Base-by-base conservation (phyloP, 495 filamentous ascomycete genomes). In the Xylaria castorea region DNA sequence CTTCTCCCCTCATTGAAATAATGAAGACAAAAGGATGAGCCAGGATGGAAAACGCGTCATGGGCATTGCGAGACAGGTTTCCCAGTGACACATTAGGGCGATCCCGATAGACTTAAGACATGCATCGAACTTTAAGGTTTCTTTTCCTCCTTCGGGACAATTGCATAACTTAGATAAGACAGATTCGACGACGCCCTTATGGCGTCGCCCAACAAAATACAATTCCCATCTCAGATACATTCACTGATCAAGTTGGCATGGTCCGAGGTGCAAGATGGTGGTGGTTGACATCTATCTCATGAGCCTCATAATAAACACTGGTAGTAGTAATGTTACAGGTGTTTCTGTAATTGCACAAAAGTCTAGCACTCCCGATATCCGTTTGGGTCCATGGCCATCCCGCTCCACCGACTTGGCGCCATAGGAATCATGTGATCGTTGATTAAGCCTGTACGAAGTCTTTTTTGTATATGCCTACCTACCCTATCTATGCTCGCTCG, bases 401-500 rank as follows among this genome's bases (percentile, higher is more conserved):
- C 7, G 12, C 9, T 55, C 51, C 25, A 55, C 30, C 25, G 25
- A 30, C 25, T 55, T 55, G 25, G 25, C 51, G 22, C 5, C 25
- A 3, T 30, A 55, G 25, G 22, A 27, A 55, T 32, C 6, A 32
- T 32, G 53, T 22, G 5, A 12, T 68, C 65, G 11, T 34, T 11
- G 30, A 51, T 25, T 30, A 14, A 62, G 32, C 53, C 32, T 2
- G 40, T 48, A 18, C 16, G 16, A 61, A 69, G 30, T 32, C 36
- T 38, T 67, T 44, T 48, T 44, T 32, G 34, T 53, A 38, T 64
- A 64, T 55, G 44, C 42, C 57, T 66, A 5, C 27, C 55, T 55
- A 61, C 6, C 69, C 12, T 34, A 55, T 53, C 78, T 82, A 91
- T 58, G 88, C 93, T 74, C 96, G 89, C 85, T 98, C 96, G 80